A percentile compares a stretch with the other conserved stretches of the same genome.
Evolutionary conservation across 129 eudicot genomes (phyloP).

Genomic region (Glebionis coronaria): DNA sequence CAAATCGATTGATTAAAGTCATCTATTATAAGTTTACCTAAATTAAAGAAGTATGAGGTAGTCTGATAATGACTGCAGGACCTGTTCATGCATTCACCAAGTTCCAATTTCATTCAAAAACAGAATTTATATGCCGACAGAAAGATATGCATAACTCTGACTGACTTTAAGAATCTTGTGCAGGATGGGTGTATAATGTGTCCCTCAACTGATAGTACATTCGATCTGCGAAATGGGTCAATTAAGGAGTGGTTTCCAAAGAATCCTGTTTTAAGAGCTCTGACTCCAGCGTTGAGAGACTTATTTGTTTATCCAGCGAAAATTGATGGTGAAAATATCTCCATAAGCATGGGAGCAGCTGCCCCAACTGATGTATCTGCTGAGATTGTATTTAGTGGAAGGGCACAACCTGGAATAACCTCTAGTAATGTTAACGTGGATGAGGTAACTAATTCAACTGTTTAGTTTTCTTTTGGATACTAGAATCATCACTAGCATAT

Average conservation of each 20-base stretch:
- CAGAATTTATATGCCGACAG: too few species aligned
- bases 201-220: slow-evolving; percentile 93
- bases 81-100: too few species aligned
- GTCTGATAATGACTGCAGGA: too few species aligned
- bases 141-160: neutral
- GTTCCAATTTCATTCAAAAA: too few species aligned
- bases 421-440: slow-evolving; percentile 81
- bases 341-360: slow-evolving; percentile 60
- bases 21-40: too few species aligned
- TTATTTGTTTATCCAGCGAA: slow-evolving; percentile 71
- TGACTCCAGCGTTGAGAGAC: slow-evolving; percentile 72
- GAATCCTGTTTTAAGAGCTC: slow-evolving; percentile 79
- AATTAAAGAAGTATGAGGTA: too few species aligned
- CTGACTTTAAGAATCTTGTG: slow-evolving; percentile 3
- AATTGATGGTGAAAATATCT: slow-evolving; percentile 76
- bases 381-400: slow-evolving; percentile 88
- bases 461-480: neutral
- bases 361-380: slow-evolving; percentile 58
- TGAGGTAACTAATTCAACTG: slow-evolving; percentile 51
- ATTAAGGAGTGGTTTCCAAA: slow-evolving; percentile 97
- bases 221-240: slow-evolving; percentile 72
- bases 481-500: too few species aligned
- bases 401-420: slow-evolving; percentile 83
- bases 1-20: too few species aligned
- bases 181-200: slow-evolving; percentile 98